Evolutionary conservation across 495 filamentous ascomycete genomes (phyloP), one percentile per base, ranked within the genome.

Genomic region (Hypoxylon rickii): DNA sequence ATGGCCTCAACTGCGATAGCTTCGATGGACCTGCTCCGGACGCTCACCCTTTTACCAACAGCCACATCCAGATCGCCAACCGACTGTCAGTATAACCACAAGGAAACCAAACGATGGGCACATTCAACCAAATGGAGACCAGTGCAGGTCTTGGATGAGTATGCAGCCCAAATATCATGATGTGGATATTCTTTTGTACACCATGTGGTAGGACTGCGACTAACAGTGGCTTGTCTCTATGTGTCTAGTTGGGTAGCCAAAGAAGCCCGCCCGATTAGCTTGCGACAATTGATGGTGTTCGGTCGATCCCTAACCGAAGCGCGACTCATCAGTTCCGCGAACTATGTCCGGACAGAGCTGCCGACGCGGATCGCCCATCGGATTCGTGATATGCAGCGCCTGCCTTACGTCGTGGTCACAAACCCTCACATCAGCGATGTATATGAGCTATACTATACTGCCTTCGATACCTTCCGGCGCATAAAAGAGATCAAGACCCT

Each of bases 401-500:
- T 99, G 36, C 94, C 94, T 15, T 99, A 96, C 64, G 90, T 95
- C 10, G 93, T 97, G 24, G 89, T 97, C 13, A 90, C 90, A n/a
- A 99, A 99, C 65, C 84, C 84, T 8, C 89, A 97, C 66, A 86
- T 99, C 48, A 90, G 87, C 55, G 85, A 93, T 52, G 95, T 97
- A 11, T 97, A 97, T 75, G 92, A 97, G 67, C 78, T 97, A 4
- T 99, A 99, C 75, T 96, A 96, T 73, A 85, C 85, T 58, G 94
- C 94, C 16, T 99, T 99, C 60, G 95, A 99, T 59, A 85, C 77
- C 45, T 86, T 96, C 44, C 88, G 94, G 19, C 84, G 86, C 42
- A 79, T 97, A 16, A 84, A 83, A 18, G 90, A 96, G 59, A 87
- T 97, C 53, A 86, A 86, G 64, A 90, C 82, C 0, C 70, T 95